phyloP scores from a whole-genome alignment of 2,329 filamentous ascomycete species.

The Colletotrichum sp. region DNA sequence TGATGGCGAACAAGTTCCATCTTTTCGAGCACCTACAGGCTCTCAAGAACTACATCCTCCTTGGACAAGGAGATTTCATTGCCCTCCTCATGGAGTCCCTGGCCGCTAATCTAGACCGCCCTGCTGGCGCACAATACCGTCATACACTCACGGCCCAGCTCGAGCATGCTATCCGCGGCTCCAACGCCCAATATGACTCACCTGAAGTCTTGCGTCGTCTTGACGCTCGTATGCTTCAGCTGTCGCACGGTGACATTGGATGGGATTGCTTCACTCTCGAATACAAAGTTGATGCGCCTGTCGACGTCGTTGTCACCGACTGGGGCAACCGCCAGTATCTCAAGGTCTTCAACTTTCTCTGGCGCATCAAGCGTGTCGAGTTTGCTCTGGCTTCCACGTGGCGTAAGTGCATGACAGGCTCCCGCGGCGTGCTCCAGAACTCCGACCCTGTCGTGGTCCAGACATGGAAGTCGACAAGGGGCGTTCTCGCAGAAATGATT shows the following conservation, averaged over 20 bases:
- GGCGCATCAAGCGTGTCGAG: conserved; percentile 97
- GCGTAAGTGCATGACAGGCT: conserved; percentile 94
- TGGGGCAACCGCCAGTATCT: conserved; percentile 96
- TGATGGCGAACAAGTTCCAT: conserved; percentile 96
- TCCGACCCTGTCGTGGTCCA: conserved; percentile 71
- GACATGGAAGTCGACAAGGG: conserved; percentile 91
- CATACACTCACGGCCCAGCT: conserved; percentile 97
- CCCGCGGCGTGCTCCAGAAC: conserved; percentile 85
- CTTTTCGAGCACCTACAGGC: conserved; percentile 91
- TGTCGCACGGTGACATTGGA: conserved; percentile 95
- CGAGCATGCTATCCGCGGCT: conserved; percentile 95
- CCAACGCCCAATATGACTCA: conserved; percentile 94
- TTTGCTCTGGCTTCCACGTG: conserved; percentile 91
- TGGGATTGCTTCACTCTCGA: conserved; percentile 99
- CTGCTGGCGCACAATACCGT: conserved; percentile 95
- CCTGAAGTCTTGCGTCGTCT: conserved; percentile 89
- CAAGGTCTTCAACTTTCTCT: conserved; percentile 98
- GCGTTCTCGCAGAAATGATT: conserved; percentile 94
- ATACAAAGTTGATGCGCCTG: conserved; percentile 96
- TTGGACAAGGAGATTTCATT: conserved; percentile 97
- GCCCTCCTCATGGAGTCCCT: conserved; percentile 96
- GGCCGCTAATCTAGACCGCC: conserved; percentile 88
- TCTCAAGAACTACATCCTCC: conserved; percentile 90
- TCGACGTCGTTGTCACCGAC: conserved; percentile 96
- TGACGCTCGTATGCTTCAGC: conserved; percentile 97